A percentile compares a stretch with the other conserved stretches of the same genome.
Evolutionary conservation across 2,329 filamentous ascomycete species (phyloP).

Genomic region (Pestalotiopsis sp.): DNA sequence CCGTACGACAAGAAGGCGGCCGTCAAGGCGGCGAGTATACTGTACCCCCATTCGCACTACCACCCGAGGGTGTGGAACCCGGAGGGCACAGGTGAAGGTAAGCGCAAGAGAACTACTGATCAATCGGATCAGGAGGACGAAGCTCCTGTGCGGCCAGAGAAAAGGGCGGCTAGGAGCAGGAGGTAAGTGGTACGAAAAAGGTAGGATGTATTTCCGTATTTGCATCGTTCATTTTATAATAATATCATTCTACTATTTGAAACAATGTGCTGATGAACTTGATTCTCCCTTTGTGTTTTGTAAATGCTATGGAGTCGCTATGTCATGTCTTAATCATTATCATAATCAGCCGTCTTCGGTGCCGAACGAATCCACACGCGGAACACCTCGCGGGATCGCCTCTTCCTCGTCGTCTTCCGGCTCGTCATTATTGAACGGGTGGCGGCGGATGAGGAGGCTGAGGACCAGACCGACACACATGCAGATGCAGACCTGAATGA

Average conservation of each 20-base stretch:
- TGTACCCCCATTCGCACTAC: neutral
- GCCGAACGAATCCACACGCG: neutral
- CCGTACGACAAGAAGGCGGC: neutral
- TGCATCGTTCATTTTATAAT: too few species aligned
- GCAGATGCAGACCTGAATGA: conserved; percentile 3
- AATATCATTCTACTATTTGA: too few species aligned
- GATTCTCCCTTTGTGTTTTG: neutral
- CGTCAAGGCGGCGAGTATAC: neutral
- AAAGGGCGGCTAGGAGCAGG: too few species aligned
- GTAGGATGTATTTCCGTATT: too few species aligned
- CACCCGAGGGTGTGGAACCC: too few species aligned
- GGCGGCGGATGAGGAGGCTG: conserved; percentile 1
- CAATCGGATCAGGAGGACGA: too few species aligned
- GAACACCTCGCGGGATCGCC: neutral
- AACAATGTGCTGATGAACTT: neutral
- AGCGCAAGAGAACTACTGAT: too few species aligned
- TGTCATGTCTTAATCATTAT: neutral
- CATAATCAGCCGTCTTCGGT: conserved; percentile 1
- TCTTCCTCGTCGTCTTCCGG: neutral
- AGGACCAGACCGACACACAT: neutral
- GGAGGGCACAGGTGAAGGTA: too few species aligned
- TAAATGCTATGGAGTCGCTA: neutral
- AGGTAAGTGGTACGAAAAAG: too few species aligned
- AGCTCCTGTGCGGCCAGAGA: too few species aligned
- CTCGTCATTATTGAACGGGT: neutral